A percentile compares a stretch with the other conserved stretches of the same genome.
phyloP scores from a whole-genome alignment of 257 asterid genomes.

The Sherardia arvensis region DNA sequence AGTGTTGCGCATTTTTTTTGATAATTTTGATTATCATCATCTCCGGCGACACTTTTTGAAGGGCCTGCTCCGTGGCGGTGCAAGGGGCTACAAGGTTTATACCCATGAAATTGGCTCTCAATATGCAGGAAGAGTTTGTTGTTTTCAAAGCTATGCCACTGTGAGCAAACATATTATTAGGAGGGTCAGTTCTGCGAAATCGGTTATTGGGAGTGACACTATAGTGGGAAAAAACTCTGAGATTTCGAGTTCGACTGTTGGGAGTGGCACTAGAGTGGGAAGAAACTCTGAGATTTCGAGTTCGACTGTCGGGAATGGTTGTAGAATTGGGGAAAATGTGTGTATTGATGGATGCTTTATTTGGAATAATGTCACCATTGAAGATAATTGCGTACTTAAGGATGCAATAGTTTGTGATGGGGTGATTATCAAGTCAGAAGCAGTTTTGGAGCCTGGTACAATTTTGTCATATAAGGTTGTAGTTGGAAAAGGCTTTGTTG shows the following conservation, averaged over 20 bases:
- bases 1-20: constrained; percentile 84
- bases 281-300: constrained; percentile 50
- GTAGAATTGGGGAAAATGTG: constrained; percentile 78
- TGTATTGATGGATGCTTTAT: constrained; percentile 75
- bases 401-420: constrained; percentile 92
- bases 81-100: constrained; percentile 84
- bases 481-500: constrained; percentile 59
- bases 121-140: constrained; percentile 89
- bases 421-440: constrained; percentile 62
- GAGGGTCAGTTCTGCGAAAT: no score
- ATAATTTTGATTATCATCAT: constrained; percentile 97
- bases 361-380: constrained; percentile 84
- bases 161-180: constrained; percentile 85
- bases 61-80: constrained; percentile 92
- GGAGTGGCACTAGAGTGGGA: constrained; percentile 71
- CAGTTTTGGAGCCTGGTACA: constrained; percentile 72
- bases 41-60: constrained; percentile 90
- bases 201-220: constrained; percentile 75
- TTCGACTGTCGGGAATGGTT: constrained; percentile 79
- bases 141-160: constrained; percentile 83
- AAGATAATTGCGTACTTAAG: constrained; percentile 77
- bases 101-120: constrained; percentile 87
- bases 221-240: constrained; percentile 47
- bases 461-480: constrained; percentile 80
- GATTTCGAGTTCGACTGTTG: constrained; percentile 80